Percentiles rank a stretch among this genome's conserved stretches.
Conservation (phyloP, 352 stramenopile species). For the Globisporangium irregulare region DNA sequence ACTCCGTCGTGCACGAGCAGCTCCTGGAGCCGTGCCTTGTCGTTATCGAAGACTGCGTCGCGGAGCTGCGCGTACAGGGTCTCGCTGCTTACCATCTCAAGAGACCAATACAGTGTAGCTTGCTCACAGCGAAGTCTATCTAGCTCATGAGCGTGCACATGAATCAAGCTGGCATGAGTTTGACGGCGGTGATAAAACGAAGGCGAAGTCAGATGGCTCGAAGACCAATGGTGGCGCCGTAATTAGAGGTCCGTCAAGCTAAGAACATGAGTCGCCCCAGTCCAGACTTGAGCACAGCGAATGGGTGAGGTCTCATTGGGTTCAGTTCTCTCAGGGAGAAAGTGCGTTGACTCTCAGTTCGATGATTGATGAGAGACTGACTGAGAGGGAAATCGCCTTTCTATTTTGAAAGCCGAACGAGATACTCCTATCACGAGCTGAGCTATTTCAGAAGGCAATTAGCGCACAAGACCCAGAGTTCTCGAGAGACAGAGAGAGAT, state of each 20-base stretch:
- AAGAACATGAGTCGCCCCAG: not conserved
- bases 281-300: not conserved
- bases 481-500: not conserved
- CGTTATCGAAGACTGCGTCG: conserved; percentile 75
- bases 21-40: conserved; percentile 40
- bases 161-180: not conserved
- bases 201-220: not conserved
- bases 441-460: conserved; percentile 11
- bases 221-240: not conserved
- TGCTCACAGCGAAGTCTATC: not conserved
- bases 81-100: conserved; percentile 20
- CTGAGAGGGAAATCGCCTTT: not conserved
- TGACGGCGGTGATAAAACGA: not conserved
- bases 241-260: not conserved
- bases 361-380: not conserved
- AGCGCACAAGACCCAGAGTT: not conserved
- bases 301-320: too few relatives aligned
- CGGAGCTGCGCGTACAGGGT: conserved; percentile 63
- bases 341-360: not conserved
- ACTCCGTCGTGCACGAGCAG: conserved; percentile 35
- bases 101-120: not conserved
- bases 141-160: not conserved
- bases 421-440: not conserved
- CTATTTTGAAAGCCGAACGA: conserved; percentile 11
- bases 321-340: not conserved